Evolutionary conservation across 441 rosid genomes (phyloP), one percentile per base, ranked within the genome.

Genomic region (Populus hybrid): DNA sequence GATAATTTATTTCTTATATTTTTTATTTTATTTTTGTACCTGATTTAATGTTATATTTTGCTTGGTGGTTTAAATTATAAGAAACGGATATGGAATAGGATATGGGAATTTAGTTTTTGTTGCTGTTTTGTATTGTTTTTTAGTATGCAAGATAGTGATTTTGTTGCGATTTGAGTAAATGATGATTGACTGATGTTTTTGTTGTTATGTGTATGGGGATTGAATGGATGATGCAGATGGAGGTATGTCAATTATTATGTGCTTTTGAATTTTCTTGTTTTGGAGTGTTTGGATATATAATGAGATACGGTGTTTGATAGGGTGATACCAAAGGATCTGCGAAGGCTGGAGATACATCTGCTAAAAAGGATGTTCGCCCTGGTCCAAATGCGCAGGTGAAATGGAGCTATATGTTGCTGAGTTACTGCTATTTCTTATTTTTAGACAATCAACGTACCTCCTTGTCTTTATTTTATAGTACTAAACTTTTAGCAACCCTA

Each of bases 301-400:
- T 34, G 38, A 53, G 38, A 53, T 16, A 16, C 19, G 32, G 67
- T 9, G 9, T 69, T 72, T 40, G 34, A 76, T 61, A 74, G 84
- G 84, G 82, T 40, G 82, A 82, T 40, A 72, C 61, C 32, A 95
- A 92, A 87, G 98, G 97, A 23, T 87, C 93, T 46, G 84, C 83
- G 32, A 95, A 91, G 83, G 87, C 89, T 61, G 97, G 94, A 72
- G 98, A 94, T 36, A 74, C 88, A 16, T 92, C 91, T 78, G 79
- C 87, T 59, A 91, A 87, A 85, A 91, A 84, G 84, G 94, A 89
- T 72, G 88, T 70, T 63, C 95, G 85, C 76, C 81, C 84, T 61
- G 83, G 82, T 83, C 84, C 87, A 78, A 87, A 88, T 80, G 76
- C 86, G 63, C 98, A 92, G 96, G 98, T 92, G 73, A 6, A 66